Evolutionary conservation across 2,329 filamentous ascomycete species (phyloP), one percentile per base, ranked within the genome.

Genomic region (Coniochaeta prunicola): DNA sequence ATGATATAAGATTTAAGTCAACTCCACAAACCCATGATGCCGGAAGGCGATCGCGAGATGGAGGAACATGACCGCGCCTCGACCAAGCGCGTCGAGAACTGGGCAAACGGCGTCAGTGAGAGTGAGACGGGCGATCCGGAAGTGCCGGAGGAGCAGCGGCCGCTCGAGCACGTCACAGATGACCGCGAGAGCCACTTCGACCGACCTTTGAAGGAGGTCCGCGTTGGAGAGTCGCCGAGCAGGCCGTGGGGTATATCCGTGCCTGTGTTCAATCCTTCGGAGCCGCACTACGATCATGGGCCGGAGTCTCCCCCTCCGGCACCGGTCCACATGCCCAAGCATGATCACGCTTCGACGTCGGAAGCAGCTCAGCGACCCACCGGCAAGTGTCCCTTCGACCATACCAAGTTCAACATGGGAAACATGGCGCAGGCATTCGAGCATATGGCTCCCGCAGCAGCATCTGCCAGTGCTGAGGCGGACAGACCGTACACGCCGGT

Each of bases 161-260:
- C 53, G 24, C 56, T 59, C 58, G 75, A 73, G 50, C 74, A 71
- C 21, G 76, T 78, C 13, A 79, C 82, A 2, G 82, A 85, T 30
- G 81, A 86, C 50, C 82, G 91, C 59, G 80, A 86, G 63, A 81
- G 86, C 59, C 89, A 87, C 67, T 97, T 96, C 69, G 91, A 96
- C 64, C 84, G 92, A 50, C 87, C 90, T 0, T 73, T 97, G 57
- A 91, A 93, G 69, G 93, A 97, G 66, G 84, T 97, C 10, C 83
- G 93, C n/a, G 86, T 97, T 24, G 93, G 93, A 48, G 93, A 97
- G 73, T 96, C 91, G 15, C 93, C 93, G 5, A 96, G 90, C 71
- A 82, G 93, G 50, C 93, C 93, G 15, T 97, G 92, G 92, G 92
- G 92, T 6, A 96, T 97, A 57, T 84, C 85, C 5, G 87, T 97